Conservation (phyloP, 345 rosid genomes). For the Ceriops zippeliana region DNA sequence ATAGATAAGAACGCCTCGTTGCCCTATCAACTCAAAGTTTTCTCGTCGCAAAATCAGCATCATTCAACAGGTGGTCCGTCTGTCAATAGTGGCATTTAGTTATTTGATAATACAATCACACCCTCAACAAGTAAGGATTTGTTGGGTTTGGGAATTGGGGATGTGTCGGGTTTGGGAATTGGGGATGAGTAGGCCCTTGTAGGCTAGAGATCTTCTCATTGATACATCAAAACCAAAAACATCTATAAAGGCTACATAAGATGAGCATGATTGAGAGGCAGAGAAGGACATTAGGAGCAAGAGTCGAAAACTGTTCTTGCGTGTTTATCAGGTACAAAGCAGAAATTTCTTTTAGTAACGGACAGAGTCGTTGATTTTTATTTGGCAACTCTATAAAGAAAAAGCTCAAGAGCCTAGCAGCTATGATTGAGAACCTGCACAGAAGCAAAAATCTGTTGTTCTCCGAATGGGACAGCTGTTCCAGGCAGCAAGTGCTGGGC, state of each 20-base stretch:
- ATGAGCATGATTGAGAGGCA: not conserved
- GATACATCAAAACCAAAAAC: too few relatives aligned
- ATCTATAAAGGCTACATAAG: not conserved
- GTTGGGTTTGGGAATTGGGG: too few relatives aligned
- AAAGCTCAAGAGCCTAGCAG: not conserved
- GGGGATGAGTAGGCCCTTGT: too few relatives aligned
- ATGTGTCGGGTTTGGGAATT: too few relatives aligned
- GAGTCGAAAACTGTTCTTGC: not conserved
- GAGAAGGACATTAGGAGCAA: not conserved
- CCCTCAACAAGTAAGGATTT: too few relatives aligned
- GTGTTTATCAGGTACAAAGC: not conserved
- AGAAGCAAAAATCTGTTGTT: slow-evolving; percentile 66
- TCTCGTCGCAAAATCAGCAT: slow-evolving; percentile 63
- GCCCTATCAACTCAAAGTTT: slow-evolving; percentile 83
- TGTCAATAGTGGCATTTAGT: slow-evolving; percentile 31
- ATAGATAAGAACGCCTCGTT: slow-evolving; percentile 54
- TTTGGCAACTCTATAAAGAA: too few relatives aligned
- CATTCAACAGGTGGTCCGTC: slow-evolving; percentile 89
- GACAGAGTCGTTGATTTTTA: too few relatives aligned
- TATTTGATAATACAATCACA: not conserved
- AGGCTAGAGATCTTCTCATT: too few relatives aligned
- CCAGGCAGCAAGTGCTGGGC: slow-evolving; percentile 81
- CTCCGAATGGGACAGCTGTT: slow-evolving; percentile 58
- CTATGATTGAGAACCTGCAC: slow-evolving; percentile 52
- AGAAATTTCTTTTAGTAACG: not conserved